Evolutionary conservation across 164 flowering plant genomes (phyloP), one percentile per base, ranked within the genome.

Genomic region (Akebia trifoliata): DNA sequence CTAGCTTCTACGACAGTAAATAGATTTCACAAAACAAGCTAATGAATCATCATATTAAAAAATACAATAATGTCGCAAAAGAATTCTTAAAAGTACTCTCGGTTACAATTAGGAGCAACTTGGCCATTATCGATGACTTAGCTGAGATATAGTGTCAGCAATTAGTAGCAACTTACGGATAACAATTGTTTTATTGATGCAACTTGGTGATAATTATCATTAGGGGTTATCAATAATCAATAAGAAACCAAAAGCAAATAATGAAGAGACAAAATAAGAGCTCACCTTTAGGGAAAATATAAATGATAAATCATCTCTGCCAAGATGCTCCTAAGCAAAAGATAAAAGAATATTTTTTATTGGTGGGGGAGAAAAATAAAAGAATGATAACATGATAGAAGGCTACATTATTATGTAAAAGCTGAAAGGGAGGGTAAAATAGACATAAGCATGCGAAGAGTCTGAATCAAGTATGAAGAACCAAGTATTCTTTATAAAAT

Each of bases 241-340:
- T 26, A 38, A 22, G 9, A 17, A 43, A 9, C 2, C 20, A 20
- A 54, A 38, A 54, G 17, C 34, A 54, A 45, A 31, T 7, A 44
- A 20, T 9, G 26, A 39, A 18, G 36, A 32, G 46, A 42, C 0
- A 34, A 11, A 21, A 36, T 4, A 26, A 25, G 12, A 51, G 69
- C 69, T 65, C 49, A 81, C 98, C 93, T 87, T 89, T 4, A 87
- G 76, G 14, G 97, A 86, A 73, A 87, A 92, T 24, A 85, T 69
- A 68, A 92, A 92, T 43, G 98, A 72, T 56, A 76, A 69, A 71
- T 92, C 95, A 75, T 92, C 98, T 59, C 85, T 84, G 55, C 76
- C 63, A 59, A 89, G 69, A 74, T 92, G 96, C 60, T 81, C 96
- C 98, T 92, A 87, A 30, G 28, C 48, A n/a, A 63, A 59, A 42